These are phyloP conservation scores for Nemania bipapillata DNA, from an alignment of 2,329 filamentous ascomycete genomes.

Conservation along the genomic window DNA sequence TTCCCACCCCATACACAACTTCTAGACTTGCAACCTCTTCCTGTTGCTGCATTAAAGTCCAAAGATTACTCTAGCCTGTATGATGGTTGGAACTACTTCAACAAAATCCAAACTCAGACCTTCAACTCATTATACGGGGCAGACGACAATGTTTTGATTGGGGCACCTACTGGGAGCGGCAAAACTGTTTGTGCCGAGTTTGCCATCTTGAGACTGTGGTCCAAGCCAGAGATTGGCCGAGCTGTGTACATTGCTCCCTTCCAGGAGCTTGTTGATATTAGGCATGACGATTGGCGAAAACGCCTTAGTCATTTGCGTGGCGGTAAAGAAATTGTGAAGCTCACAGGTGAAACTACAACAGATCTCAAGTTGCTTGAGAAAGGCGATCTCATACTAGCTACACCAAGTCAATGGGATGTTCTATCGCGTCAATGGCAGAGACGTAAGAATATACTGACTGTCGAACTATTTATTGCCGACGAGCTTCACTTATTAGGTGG, in stretches of 20 bases:
- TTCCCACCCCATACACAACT: constrained; percentile 94
- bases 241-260: constrained; percentile 95
- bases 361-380: constrained; percentile 89
- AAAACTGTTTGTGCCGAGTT: constrained; percentile 98
- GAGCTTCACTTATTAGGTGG: constrained; percentile 94
- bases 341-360: constrained; percentile 90
- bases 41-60: constrained; percentile 86
- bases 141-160: constrained; percentile 93
- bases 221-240: constrained; percentile 74
- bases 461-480: constrained; percentile 92
- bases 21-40: constrained; percentile 89
- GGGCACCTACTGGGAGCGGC: constrained; percentile 91
- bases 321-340: constrained; percentile 89
- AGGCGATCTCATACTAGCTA: constrained; percentile 90
- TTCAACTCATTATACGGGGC: constrained; percentile 93
- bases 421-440: constrained; percentile 96
- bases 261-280: constrained; percentile 88
- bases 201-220: constrained; percentile 88
- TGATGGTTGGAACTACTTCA: constrained; percentile 86
- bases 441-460: constrained; percentile 91
- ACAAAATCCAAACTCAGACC: constrained; percentile 96
- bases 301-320: constrained; percentile 77
- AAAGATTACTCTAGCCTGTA: constrained; percentile 86
- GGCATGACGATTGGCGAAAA: constrained; percentile 85
- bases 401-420: constrained; percentile 94